Evolutionary conservation across 202 grass and related monocot genomes (phyloP).

Genomic region (Dendrocalamus latiflorus): DNA sequence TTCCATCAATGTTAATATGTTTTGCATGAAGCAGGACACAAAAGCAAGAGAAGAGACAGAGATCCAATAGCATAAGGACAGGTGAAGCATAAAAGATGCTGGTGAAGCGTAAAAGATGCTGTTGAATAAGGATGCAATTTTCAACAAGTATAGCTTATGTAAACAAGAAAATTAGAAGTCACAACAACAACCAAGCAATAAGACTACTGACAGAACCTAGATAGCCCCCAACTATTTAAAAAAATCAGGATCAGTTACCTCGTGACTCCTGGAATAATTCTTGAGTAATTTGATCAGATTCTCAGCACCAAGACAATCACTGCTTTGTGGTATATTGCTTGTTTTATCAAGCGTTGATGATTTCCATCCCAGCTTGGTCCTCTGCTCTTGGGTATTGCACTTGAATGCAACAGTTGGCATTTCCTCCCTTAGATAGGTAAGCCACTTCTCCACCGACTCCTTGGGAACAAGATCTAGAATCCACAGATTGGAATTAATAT

Average conservation of each 20-base stretch:
- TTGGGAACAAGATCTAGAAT: constrained; percentile 81
- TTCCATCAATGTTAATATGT: neutral
- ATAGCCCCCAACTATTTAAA: neutral
- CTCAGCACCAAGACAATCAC: constrained; percentile 93
- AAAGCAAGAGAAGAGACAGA: neutral
- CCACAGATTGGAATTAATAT: constrained; percentile 4
- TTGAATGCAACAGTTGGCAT: constrained; percentile 91
- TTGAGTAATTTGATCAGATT: constrained; percentile 92
- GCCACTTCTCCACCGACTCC: constrained; percentile 83
- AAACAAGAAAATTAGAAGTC: neutral
- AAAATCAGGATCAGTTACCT: constrained; percentile 37
- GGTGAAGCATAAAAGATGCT: neutral
- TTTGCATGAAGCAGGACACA: neutral
- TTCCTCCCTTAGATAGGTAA: constrained; percentile 86
- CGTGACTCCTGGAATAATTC: constrained; percentile 96
- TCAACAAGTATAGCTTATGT: neutral
- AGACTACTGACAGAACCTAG: neutral
- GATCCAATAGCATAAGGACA: neutral
- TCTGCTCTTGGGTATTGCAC: constrained; percentile 96
- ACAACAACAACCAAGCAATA: neutral
- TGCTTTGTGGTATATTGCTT: constrained; percentile 67
- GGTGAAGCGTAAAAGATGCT: neutral
- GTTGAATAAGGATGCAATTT: neutral
- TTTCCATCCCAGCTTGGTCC: constrained; percentile 92
- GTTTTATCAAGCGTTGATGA: constrained; percentile 68